phyloP scores from a whole-genome alignment of 495 filamentous ascomycete species.

The Lasiosphaeris hirsuta region DNA sequence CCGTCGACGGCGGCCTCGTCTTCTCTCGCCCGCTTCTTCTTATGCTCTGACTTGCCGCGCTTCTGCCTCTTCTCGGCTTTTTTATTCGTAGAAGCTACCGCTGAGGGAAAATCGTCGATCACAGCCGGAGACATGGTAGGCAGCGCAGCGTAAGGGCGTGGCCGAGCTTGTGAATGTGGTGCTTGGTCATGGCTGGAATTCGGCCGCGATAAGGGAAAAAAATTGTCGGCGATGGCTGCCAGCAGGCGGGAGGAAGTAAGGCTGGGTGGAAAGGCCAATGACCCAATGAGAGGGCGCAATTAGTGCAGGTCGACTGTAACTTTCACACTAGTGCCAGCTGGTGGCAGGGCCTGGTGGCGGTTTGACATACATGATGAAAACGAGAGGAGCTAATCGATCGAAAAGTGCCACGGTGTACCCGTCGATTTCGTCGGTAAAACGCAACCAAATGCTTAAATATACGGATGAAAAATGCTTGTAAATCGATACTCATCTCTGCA shows the following conservation, averaged over 20 bases:
- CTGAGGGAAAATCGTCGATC: constrained; percentile 8
- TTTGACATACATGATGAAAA: not conserved
- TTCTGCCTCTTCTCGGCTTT: constrained; percentile 35
- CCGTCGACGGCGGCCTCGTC: constrained; percentile 30
- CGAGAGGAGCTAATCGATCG: too few relatives aligned
- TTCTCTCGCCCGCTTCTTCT: constrained; percentile 44
- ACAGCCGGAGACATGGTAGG: constrained; percentile 23
- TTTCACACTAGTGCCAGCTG: too few relatives aligned
- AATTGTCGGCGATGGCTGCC: constrained; percentile 11
- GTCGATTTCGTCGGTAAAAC: too few relatives aligned
- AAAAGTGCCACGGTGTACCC: too few relatives aligned
- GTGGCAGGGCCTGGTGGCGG: not conserved
- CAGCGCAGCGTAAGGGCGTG: not conserved
- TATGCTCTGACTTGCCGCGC: constrained; percentile 29
- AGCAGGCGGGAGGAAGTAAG: not conserved
- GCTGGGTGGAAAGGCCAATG: not conserved
- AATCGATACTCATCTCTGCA: too few relatives aligned
- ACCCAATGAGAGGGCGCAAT: not conserved
- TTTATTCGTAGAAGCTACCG: constrained; percentile 9
- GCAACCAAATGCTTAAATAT: too few relatives aligned
- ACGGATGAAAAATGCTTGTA: too few relatives aligned
- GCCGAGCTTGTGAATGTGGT: not conserved
- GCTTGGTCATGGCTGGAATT: not conserved
- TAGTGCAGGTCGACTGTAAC: too few relatives aligned
- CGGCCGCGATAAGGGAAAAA: constrained; percentile 8